A percentile compares a stretch with the other conserved stretches of the same genome.
Evolutionary conservation across 257 asterid genomes (phyloP).

Genomic region (Echites panduratus): DNA sequence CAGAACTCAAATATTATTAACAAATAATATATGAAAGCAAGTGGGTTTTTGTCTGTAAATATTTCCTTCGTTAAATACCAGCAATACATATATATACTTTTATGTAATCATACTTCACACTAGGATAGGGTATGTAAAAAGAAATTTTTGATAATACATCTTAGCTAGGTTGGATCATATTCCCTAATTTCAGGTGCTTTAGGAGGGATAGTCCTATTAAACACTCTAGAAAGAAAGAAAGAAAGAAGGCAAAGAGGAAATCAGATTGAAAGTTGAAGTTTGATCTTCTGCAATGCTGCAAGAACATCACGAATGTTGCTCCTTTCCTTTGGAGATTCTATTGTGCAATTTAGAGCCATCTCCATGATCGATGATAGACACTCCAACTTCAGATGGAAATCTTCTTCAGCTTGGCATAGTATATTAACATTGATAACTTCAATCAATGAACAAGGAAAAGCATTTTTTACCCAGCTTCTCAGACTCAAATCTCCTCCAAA

Average conservation of each 20-base stretch:
- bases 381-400: background rate
- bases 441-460: background rate
- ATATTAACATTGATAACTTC: too few relatives aligned
- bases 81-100: background rate
- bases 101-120: background rate
- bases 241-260: too few relatives aligned
- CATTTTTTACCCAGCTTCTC: background rate
- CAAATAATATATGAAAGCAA: background rate
- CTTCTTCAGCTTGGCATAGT: too few relatives aligned
- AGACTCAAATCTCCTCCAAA: slow-evolving; percentile 6
- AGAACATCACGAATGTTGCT: background rate
- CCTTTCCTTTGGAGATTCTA: slow-evolving; percentile 1
- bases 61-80: background rate
- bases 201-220: too few relatives aligned
- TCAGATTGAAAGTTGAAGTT: background rate
- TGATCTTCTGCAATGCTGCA: background rate
- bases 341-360: slow-evolving; percentile 4
- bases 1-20: background rate
- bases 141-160: too few relatives aligned
- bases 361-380: background rate
- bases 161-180: too few relatives aligned
- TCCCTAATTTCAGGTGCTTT: too few relatives aligned
- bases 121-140: background rate
- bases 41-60: background rate
- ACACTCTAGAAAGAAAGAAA: too few relatives aligned